These are phyloP conservation scores for Blastobotrys peoriensis DNA, from an alignment of 805 yeast genomes.

Conservation along the genomic window DNA sequence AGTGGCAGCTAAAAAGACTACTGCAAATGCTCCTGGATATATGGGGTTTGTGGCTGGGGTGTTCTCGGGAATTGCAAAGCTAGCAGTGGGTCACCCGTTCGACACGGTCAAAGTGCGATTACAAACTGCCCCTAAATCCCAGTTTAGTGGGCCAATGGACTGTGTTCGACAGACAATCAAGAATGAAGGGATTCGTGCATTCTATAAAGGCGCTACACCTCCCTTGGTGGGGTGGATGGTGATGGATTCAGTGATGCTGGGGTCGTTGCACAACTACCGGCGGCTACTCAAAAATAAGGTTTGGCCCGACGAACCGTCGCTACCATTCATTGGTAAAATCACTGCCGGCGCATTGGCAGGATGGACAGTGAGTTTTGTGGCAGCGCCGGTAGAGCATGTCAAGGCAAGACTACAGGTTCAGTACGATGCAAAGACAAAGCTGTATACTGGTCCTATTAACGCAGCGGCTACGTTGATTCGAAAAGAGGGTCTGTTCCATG, in stretches of 20 bases:
- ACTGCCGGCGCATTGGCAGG: slow-evolving; percentile 78
- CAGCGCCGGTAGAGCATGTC: slow-evolving; percentile 88
- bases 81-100: slow-evolving; percentile 89
- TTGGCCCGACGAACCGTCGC: slow-evolving; percentile 50
- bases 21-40: slow-evolving; percentile 12
- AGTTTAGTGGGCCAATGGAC: slow-evolving; percentile 77
- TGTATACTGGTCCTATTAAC: slow-evolving; percentile 75
- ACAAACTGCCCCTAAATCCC: slow-evolving; percentile 64
- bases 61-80: slow-evolving; percentile 80
- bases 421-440: slow-evolving; percentile 64
- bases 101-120: slow-evolving; percentile 85
- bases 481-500: slow-evolving; percentile 55
- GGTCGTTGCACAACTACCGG: slow-evolving; percentile 74
- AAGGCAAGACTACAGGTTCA: slow-evolving; percentile 88
- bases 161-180: slow-evolving; percentile 66
- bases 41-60: slow-evolving; percentile 82
- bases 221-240: slow-evolving; percentile 90
- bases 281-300: slow-evolving; percentile 57
- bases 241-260: slow-evolving; percentile 90
- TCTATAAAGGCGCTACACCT: slow-evolving; percentile 88
- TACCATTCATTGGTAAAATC: slow-evolving; percentile 71
- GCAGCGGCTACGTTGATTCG: slow-evolving; percentile 40
- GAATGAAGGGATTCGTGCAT: slow-evolving; percentile 72
- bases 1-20: background rate
- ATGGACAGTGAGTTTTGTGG: slow-evolving; percentile 89